A percentile compares a stretch with the other conserved stretches of the same genome.
These are phyloP conservation scores for Penicillium sp. DNA, from an alignment of 2,329 filamentous ascomycete species.

Conservation along the genomic window DNA sequence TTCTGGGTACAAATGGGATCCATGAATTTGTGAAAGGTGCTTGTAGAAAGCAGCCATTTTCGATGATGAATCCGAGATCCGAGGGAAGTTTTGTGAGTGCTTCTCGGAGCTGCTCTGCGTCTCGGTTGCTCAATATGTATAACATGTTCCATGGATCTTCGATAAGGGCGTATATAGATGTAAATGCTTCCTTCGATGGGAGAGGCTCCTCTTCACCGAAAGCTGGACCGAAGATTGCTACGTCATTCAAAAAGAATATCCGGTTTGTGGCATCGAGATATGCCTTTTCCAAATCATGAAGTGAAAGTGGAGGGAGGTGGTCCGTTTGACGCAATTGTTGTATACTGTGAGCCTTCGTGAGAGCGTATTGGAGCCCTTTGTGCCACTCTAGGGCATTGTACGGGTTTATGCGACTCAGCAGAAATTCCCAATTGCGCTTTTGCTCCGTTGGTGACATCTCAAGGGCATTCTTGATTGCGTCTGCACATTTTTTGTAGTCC, in stretches of 20 bases:
- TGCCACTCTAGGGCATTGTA: slow-evolving; percentile 85
- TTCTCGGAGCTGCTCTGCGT: slow-evolving; percentile 76
- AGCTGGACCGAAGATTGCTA: slow-evolving; percentile 75
- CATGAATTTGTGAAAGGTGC: slow-evolving; percentile 65
- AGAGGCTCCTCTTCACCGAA: slow-evolving; percentile 60
- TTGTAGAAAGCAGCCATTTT: slow-evolving; percentile 87
- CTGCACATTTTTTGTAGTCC: slow-evolving; percentile 84
- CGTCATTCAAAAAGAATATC: slow-evolving; percentile 86
- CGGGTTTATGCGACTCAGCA: slow-evolving; percentile 69
- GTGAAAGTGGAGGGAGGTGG: slow-evolving; percentile 74
- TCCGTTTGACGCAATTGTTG: slow-evolving; percentile 77
- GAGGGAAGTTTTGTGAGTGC: slow-evolving; percentile 69
- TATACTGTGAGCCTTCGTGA: slow-evolving; percentile 73
- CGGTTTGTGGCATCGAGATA: slow-evolving; percentile 67
- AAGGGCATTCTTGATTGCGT: slow-evolving; percentile 76
- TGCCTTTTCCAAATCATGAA: slow-evolving; percentile 59
- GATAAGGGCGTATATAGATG: slow-evolving; percentile 73
- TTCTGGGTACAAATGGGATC: slow-evolving; percentile 69
- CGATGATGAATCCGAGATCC: slow-evolving; percentile 78
- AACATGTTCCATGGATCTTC: slow-evolving; percentile 76
- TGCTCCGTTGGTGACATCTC: slow-evolving; percentile 78
- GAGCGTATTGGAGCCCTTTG: slow-evolving; percentile 63
- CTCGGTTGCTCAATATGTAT: slow-evolving; percentile 85
- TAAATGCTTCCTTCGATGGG: slow-evolving; percentile 71
- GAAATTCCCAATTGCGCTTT: slow-evolving; percentile 67